phyloP scores from a whole-genome alignment of 2,329 filamentous ascomycete species.

The Rutstroemia sp. region DNA sequence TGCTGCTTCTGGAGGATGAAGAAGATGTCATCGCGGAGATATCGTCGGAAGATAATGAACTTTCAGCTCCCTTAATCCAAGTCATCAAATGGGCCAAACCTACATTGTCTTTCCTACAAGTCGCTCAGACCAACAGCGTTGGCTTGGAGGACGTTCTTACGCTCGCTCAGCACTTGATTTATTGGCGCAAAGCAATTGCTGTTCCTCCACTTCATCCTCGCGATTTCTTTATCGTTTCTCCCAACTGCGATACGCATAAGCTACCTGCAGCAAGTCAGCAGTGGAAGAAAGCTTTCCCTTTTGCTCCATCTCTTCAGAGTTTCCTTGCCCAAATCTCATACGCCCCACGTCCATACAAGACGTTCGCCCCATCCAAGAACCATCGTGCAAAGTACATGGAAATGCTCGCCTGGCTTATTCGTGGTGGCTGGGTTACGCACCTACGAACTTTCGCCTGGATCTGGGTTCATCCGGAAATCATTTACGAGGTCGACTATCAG shows the following conservation, averaged over 20 bases:
- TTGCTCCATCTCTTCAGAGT: conserved; percentile 73
- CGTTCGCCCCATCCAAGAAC: conserved; percentile 77
- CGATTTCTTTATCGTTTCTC: conserved; percentile 86
- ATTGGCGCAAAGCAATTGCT: conserved; percentile 88
- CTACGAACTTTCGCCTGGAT: conserved; percentile 88
- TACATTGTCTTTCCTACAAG: conserved; percentile 61
- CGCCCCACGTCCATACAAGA: conserved; percentile 73
- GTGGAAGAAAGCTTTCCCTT: conserved; percentile 74
- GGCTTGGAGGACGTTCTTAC: conserved; percentile 75
- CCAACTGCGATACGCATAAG: conserved; percentile 72
- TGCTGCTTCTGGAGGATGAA: conserved; percentile 79
- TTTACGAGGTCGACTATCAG: conserved; percentile 69
- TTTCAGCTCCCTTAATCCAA: conserved; percentile 71
- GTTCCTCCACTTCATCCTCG: conserved; percentile 85
- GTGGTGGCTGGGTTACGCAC: conserved; percentile 89
- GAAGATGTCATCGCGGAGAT: conserved; percentile 66
- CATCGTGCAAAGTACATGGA: conserved; percentile 83
- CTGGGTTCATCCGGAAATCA: conserved; percentile 73
- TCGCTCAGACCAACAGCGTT: conserved; percentile 64
- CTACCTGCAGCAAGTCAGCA: conserved; percentile 61
- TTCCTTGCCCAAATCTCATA: conserved; percentile 81
- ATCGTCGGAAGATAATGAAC: conserved; percentile 67
- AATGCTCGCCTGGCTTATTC: conserved; percentile 88
- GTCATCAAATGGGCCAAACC: conserved; percentile 70
- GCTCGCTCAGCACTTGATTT: conserved; percentile 87